phyloP scores from a whole-genome alignment of 2,329 filamentous ascomycete genomes.

The Macrophomina tecta region DNA sequence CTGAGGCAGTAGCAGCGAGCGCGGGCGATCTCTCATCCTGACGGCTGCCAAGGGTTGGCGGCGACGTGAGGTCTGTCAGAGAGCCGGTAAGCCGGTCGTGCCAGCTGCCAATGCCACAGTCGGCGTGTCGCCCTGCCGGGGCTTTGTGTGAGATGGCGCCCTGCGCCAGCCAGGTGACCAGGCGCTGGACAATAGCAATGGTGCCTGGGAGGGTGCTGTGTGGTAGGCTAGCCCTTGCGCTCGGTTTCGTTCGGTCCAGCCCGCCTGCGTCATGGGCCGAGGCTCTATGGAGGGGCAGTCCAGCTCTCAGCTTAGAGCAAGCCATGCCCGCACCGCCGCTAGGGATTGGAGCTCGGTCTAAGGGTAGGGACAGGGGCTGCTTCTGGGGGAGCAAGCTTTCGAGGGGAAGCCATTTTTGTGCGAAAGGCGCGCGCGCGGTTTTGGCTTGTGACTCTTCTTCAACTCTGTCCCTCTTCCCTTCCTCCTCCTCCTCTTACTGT shows the following conservation, averaged over 20 bases:
- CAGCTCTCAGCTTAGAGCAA: background rate
- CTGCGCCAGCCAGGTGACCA: background rate
- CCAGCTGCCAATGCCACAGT: background rate
- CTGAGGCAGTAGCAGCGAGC: background rate
- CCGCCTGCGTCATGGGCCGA: slow-evolving; percentile 28
- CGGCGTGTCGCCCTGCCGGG: background rate
- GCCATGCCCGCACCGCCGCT: slow-evolving; percentile 1
- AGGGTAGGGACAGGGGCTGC: slow-evolving; percentile 18
- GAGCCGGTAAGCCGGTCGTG: background rate
- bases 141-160: background rate
- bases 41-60: slow-evolving; percentile 7
- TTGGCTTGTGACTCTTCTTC: slow-evolving; percentile 12
- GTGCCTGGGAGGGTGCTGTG: slow-evolving; percentile 2
- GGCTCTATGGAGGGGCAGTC: slow-evolving; percentile 25
- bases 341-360: slow-evolving; percentile 28
- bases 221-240: slow-evolving; percentile 15
- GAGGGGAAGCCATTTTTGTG: background rate
- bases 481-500: background rate
- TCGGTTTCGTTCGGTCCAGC: slow-evolving; percentile 26
- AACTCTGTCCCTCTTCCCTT: background rate
- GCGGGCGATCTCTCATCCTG: background rate
- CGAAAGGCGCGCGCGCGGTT: background rate
- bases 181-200: background rate
- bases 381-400: background rate
- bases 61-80: too few relatives aligned